Percentiles rank a stretch among this genome's conserved stretches.
Evolutionary conservation across 2,329 filamentous ascomycete genomes (phyloP).

Genomic region (Pseudogymnoascus sp.): DNA sequence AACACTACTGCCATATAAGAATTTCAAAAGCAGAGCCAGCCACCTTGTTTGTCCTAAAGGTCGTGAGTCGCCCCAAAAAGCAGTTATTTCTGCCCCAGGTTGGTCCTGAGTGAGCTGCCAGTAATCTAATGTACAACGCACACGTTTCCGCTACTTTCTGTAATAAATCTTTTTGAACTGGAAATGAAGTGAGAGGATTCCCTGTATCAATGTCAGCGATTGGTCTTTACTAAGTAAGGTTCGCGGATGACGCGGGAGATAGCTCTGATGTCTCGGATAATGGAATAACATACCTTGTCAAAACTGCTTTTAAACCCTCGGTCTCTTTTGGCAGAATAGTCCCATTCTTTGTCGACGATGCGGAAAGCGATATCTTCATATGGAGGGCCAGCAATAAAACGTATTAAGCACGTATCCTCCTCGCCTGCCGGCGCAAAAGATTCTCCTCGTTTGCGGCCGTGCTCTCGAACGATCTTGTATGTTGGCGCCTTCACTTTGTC

Average conservation of each 20-base stretch:
- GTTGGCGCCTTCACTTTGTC: conserved; percentile 92
- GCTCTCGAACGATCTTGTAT: conserved; percentile 90
- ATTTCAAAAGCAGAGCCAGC: neutral
- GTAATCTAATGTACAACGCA: conserved; percentile 1
- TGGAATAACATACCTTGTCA: conserved; percentile 69
- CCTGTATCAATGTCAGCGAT: conserved; percentile 43
- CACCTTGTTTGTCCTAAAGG: neutral
- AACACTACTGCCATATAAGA: neutral
- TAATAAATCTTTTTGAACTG: conserved; percentile 86
- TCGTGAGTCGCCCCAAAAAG: neutral
- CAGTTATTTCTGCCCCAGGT: neutral
- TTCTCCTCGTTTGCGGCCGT: conserved; percentile 81
- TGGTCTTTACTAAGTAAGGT: neutral
- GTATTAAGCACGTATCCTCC: conserved; percentile 93
- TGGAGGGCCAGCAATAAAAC: conserved; percentile 89
- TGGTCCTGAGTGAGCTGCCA: neutral
- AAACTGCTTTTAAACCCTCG: conserved; percentile 94
- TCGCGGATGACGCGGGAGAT: neutral
- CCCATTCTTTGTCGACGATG: conserved; percentile 98
- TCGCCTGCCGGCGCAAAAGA: conserved; percentile 90
- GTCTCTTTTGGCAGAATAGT: conserved; percentile 92
- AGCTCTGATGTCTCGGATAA: neutral
- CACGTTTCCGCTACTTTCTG: conserved; percentile 38
- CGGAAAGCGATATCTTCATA: conserved; percentile 97
- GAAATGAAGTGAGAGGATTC: conserved; percentile 92